Conservation (phyloP, 176 grass and related monocot genomes). For the Coix lacrymajobi region DNA sequence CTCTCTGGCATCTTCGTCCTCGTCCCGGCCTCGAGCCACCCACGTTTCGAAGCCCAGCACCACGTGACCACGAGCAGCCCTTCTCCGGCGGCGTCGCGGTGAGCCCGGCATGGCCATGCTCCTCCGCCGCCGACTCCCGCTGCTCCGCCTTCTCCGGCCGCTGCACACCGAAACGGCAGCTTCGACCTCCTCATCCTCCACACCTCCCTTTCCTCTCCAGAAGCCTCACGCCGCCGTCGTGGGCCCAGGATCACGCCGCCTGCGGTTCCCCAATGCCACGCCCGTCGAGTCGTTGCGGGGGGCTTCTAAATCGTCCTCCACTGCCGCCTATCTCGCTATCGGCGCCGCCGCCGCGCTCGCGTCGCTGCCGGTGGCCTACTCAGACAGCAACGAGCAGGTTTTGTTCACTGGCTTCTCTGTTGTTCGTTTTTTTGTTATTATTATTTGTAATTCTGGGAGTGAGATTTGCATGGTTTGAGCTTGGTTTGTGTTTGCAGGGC, state of each 20-base stretch:
- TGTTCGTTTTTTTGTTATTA: neutral
- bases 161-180: slow-evolving; percentile 1
- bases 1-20: neutral
- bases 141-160: slow-evolving; percentile 20
- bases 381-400: slow-evolving; percentile 46
- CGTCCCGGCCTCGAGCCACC: neutral
- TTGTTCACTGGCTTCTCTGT: neutral
- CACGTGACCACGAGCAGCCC: neutral
- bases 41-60: neutral
- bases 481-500: slow-evolving; percentile 31
- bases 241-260: neutral
- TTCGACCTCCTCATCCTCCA: neutral
- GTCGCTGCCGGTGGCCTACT: slow-evolving; percentile 38
- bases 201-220: slow-evolving; percentile 14
- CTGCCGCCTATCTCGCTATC: slow-evolving; percentile 31
- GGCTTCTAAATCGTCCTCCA: neutral
- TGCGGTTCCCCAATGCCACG: neutral
- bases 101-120: slow-evolving; percentile 32
- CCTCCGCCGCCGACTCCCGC: slow-evolving; percentile 36
- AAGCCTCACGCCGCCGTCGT: neutral
- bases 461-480: neutral
- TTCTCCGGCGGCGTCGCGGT: neutral
- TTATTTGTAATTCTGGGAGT: neutral
- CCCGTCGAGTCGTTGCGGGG: neutral
- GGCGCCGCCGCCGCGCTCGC: slow-evolving; percentile 25